A percentile compares a stretch with the other conserved stretches of the same genome.
Evolutionary conservation across 768 basidiomycete genomes (phyloP).

Genomic region (Leccinellum luteum): DNA sequence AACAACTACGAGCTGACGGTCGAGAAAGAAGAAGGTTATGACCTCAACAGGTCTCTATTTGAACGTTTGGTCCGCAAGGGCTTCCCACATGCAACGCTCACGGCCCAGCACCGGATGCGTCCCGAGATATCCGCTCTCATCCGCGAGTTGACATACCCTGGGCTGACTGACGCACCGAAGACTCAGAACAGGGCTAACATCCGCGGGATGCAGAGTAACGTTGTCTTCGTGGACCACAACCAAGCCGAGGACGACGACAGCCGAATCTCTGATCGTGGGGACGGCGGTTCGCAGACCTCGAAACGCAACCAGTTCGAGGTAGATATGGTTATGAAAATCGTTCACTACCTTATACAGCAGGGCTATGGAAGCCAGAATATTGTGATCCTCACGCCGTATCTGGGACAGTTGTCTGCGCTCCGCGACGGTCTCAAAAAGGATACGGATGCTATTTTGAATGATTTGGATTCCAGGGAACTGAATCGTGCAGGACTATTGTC

Average conservation of each 20-base stretch:
- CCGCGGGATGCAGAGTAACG: conserved; percentile 52
- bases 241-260: conserved; percentile 50
- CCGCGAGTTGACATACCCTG: conserved; percentile 62
- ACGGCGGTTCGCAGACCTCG: conserved; percentile 47
- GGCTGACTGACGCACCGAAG: conserved; percentile 51
- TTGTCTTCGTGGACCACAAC: conserved; percentile 60
- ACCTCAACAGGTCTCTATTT: conserved; percentile 66
- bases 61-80: conserved; percentile 62
- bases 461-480: conserved; percentile 59
- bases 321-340: conserved; percentile 62
- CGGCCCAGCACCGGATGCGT: conserved; percentile 68
- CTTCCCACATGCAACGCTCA: conserved; percentile 59
- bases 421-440: conserved; percentile 41
- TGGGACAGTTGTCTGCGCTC: conserved; percentile 60
- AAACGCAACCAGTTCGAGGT: conserved; percentile 63
- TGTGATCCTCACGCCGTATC: conserved; percentile 67
- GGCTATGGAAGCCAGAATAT: conserved; percentile 61
- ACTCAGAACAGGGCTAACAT: conserved; percentile 52
- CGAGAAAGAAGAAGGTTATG: conserved; percentile 65
- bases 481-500: conserved; percentile 53
- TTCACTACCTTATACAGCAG: conserved; percentile 64
- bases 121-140: conserved; percentile 68
- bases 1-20: conserved; percentile 63
- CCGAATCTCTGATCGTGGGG: conserved; percentile 42
- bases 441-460: conserved; percentile 60